phyloP scores from a whole-genome alignment of 1,139 yeast species.

The Yarrowia galli region DNA sequence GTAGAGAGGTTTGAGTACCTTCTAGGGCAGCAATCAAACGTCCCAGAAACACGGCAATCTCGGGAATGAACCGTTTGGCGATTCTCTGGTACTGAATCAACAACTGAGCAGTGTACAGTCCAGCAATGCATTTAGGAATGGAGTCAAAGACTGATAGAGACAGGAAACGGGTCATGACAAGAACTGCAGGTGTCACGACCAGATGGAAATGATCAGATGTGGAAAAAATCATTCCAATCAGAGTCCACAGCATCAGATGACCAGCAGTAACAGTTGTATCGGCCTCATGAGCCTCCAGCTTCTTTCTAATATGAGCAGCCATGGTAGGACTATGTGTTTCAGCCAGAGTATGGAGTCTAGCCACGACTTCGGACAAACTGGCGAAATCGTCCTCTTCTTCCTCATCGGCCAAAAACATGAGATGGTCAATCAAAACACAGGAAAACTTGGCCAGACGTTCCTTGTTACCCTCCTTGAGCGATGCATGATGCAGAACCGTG shows the following conservation, averaged over 20 bases:
- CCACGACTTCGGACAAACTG: constrained; percentile 58
- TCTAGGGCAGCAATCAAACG: constrained; percentile 55
- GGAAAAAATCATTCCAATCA: constrained; percentile 81
- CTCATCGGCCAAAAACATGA: constrained; percentile 59
- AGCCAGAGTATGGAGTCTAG: constrained; percentile 64
- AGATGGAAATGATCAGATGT: constrained; percentile 96
- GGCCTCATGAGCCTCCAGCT: constrained; percentile 50
- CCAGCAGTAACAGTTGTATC: constrained; percentile 16
- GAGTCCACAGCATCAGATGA: constrained; percentile 66
- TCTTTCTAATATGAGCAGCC: constrained; percentile 62
- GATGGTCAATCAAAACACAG: constrained; percentile 68
- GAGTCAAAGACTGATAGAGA: constrained; percentile 57
- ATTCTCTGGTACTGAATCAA: constrained; percentile 75
- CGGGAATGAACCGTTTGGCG: constrained; percentile 85
- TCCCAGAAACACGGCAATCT: constrained; percentile 67
- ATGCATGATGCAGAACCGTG: constrained; percentile 62
- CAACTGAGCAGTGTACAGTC: constrained; percentile 70
- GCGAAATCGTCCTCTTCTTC: constrained; percentile 47
- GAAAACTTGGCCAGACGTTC: constrained; percentile 72
- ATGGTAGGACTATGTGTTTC: constrained; percentile 70
- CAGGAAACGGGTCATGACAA: constrained; percentile 74
- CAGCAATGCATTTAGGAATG: constrained; percentile 55
- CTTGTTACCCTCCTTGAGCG: constrained; percentile 81
- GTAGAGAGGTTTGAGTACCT: not conserved
- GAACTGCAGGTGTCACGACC: constrained; percentile 82